Evolutionary conservation across 2,329 filamentous ascomycete genomes (phyloP).

Genomic region (Triangularia setosa): DNA sequence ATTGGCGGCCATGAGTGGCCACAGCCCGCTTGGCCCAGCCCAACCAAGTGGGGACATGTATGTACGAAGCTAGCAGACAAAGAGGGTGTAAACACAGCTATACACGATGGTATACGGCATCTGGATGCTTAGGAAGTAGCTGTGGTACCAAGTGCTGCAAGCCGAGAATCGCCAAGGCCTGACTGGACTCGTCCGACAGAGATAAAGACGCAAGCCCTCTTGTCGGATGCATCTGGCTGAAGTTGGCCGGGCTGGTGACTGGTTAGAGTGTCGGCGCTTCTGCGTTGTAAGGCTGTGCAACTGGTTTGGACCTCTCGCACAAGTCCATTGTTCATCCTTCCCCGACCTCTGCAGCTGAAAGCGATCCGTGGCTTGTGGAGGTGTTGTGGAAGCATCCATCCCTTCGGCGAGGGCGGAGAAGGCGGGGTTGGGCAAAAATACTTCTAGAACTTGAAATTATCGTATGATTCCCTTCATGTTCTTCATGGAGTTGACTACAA

Average conservation of each 20-base stretch:
- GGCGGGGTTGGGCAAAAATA: slow-evolving; percentile 1
- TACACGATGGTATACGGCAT: not conserved
- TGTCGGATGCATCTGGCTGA: not conserved
- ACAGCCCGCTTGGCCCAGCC: not conserved
- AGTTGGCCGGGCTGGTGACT: slow-evolving; percentile 5
- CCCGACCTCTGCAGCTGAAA: not conserved
- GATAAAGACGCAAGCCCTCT: not conserved
- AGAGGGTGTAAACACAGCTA: not conserved
- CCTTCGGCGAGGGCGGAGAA: not conserved
- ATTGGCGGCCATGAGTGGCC: not conserved
- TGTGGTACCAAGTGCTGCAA: not conserved
- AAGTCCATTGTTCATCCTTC: not conserved
- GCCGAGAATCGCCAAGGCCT: not conserved
- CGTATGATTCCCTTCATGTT: not conserved
- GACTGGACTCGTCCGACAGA: not conserved
- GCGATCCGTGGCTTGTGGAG: not conserved
- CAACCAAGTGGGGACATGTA: not conserved
- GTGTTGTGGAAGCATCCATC: not conserved
- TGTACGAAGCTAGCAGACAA: too few species aligned
- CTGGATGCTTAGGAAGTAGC: not conserved
- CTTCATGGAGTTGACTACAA: not conserved
- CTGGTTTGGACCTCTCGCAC: not conserved
- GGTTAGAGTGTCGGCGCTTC: not conserved
- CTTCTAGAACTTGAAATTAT: not conserved
- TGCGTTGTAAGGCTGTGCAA: slow-evolving; percentile 3